A percentile compares a stretch with the other conserved stretches of the same genome.
These are phyloP conservation scores for Nicotiana otophora DNA, from an alignment of 257 asterid species.

Conservation along the genomic window DNA sequence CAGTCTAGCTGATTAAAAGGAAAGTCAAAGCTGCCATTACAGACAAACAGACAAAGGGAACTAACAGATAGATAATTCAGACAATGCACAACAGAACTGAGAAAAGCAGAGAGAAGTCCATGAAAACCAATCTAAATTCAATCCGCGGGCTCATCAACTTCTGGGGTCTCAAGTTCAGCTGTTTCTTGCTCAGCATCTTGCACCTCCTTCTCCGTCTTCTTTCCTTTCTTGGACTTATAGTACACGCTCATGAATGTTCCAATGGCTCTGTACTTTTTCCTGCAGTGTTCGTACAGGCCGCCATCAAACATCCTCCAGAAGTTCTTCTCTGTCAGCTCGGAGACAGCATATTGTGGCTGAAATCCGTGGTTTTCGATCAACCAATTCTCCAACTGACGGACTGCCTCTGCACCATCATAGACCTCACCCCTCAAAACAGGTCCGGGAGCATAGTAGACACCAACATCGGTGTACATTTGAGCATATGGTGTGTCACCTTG, in stretches of 20 bases:
- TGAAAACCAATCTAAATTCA: background rate
- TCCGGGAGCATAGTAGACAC: conserved; percentile 92
- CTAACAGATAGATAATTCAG: background rate
- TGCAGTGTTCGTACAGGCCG: conserved; percentile 73
- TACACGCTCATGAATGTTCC: conserved; percentile 97
- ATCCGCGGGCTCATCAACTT: conserved; percentile 29
- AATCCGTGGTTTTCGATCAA: conserved; percentile 86
- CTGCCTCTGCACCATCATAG: conserved; percentile 83
- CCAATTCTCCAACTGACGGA: conserved; percentile 73
- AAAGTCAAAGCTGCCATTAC: background rate
- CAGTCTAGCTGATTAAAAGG: background rate
- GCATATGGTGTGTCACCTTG: conserved; percentile 85
- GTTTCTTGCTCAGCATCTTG: conserved; percentile 96
- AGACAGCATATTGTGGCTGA: conserved; percentile 95
- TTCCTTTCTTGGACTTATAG: conserved; percentile 91
- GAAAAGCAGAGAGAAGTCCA: background rate
- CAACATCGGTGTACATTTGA: conserved; percentile 91
- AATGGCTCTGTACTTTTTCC: conserved; percentile 71
- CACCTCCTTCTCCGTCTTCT: conserved; percentile 97
- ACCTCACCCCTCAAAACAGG: conserved; percentile 88
- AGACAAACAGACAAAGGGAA: conserved; percentile 1
- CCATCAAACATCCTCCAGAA: conserved; percentile 99
- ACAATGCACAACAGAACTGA: background rate
- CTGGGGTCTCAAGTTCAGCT: conserved; percentile 37
- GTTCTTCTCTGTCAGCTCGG: conserved; percentile 78